Evolutionary conservation across 2,329 filamentous ascomycete species (phyloP).

Genomic region (Cladophialophora exuberans): DNA sequence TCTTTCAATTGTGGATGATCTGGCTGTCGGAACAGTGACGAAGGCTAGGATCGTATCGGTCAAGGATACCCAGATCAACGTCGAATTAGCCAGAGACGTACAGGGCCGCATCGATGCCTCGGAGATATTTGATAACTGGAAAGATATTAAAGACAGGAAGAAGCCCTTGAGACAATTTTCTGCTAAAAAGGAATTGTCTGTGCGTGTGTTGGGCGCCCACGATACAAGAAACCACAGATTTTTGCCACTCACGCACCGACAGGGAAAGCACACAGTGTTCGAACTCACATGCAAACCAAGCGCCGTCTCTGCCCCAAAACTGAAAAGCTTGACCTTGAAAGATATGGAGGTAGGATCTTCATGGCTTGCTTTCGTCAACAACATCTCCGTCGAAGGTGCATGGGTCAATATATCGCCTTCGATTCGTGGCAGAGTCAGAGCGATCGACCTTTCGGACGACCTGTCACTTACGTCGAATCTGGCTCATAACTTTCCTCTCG

Average conservation of each 20-base stretch:
- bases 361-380: slow-evolving; percentile 88
- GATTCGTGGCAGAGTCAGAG: slow-evolving; percentile 79
- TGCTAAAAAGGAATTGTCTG: slow-evolving; percentile 69
- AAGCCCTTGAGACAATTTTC: slow-evolving; percentile 76
- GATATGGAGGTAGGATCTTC: slow-evolving; percentile 72
- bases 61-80: slow-evolving; percentile 90
- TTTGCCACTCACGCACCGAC: slow-evolving; percentile 84
- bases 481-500: slow-evolving; percentile 79
- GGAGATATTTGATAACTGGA: slow-evolving; percentile 85
- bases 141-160: slow-evolving; percentile 82
- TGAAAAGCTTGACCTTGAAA: slow-evolving; percentile 70
- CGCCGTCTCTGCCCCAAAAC: slow-evolving; percentile 54
- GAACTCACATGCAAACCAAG: slow-evolving; percentile 83
- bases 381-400: slow-evolving; percentile 74
- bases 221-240: slow-evolving; percentile 90
- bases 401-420: slow-evolving; percentile 92
- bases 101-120: slow-evolving; percentile 94
- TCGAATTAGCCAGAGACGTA: slow-evolving; percentile 81
- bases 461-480: slow-evolving; percentile 77
- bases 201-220: slow-evolving; percentile 82
- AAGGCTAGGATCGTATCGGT: slow-evolving; percentile 81
- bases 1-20: slow-evolving; percentile 69
- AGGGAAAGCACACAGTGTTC: slow-evolving; percentile 75
- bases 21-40: slow-evolving; percentile 71
- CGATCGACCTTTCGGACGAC: slow-evolving; percentile 86